These are phyloP conservation scores for Pulveroboletus sp. DNA, from an alignment of 768 basidiomycete genomes.

Conservation along the genomic window DNA sequence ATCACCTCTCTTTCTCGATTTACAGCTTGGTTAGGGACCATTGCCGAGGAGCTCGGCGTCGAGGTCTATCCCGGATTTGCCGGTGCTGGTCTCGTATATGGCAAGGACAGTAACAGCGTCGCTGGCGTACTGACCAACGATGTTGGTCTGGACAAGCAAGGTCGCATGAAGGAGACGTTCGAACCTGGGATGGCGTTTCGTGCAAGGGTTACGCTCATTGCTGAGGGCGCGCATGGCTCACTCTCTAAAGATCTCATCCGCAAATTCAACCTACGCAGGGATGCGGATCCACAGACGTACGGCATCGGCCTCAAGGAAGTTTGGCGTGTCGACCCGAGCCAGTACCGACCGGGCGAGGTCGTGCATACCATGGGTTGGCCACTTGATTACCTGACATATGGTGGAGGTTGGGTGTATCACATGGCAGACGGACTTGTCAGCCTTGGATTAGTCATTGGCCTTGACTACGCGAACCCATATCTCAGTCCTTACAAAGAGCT, in stretches of 20 bases:
- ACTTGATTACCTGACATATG: slow-evolving; percentile 67
- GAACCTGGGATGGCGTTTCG: slow-evolving; percentile 97
- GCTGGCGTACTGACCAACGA: slow-evolving; percentile 87
- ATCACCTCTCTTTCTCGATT: slow-evolving; percentile 85
- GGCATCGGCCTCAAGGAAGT: slow-evolving; percentile 97
- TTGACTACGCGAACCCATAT: slow-evolving; percentile 94
- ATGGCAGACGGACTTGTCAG: slow-evolving; percentile 90
- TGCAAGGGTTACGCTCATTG: slow-evolving; percentile 86
- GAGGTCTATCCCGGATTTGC: slow-evolving; percentile 98
- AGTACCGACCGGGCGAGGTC: slow-evolving; percentile 67
- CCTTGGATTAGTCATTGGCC: slow-evolving; percentile 85
- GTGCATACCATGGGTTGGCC: slow-evolving; percentile 96
- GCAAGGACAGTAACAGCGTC: slow-evolving; percentile 40
- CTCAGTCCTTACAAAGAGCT: slow-evolving; percentile 89
- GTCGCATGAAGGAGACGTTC: slow-evolving; percentile 76
- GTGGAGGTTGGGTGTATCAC: slow-evolving; percentile 94
- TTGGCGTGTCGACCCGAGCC: slow-evolving; percentile 73
- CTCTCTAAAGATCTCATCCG: slow-evolving; percentile 75
- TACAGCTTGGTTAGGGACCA: slow-evolving; percentile 80
- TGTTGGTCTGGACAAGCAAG: slow-evolving; percentile 79
- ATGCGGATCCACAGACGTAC: slow-evolving; percentile 84
- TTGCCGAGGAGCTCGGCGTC: slow-evolving; percentile 84
- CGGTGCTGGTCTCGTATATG: slow-evolving; percentile 76
- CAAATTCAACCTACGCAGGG: slow-evolving; percentile 66
- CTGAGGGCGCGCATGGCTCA: slow-evolving; percentile 93